Percentiles rank a stretch among this genome's conserved stretches.
These are phyloP conservation scores for Debaryomyces maramus DNA, from an alignment of 805 yeast genomes.

Conservation along the genomic window DNA sequence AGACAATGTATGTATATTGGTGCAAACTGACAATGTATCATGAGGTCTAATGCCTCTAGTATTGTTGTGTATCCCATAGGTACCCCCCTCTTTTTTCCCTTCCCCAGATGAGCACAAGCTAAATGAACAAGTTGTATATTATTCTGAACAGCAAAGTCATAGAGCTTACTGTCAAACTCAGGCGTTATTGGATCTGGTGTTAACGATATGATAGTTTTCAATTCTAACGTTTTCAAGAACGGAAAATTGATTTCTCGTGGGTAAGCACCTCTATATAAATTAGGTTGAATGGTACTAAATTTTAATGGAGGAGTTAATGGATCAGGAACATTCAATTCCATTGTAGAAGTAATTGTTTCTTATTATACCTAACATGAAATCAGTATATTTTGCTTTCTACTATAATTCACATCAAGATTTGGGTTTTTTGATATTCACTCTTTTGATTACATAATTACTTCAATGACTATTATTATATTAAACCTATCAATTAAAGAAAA, in stretches of 20 bases:
- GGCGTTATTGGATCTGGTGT: constrained; percentile 71
- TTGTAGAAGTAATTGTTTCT: background rate
- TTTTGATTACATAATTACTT: background rate
- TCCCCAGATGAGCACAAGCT: constrained; percentile 65
- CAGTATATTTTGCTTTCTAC: background rate
- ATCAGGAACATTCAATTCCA: constrained; percentile 15
- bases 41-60: constrained; percentile 55
- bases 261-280: constrained; percentile 79
- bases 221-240: constrained; percentile 61
- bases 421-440: background rate
- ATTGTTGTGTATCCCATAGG: constrained; percentile 72
- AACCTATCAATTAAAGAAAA: too few relatives aligned
- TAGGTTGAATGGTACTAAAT: constrained; percentile 68
- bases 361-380: background rate
- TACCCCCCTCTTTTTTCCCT: constrained; percentile 79
- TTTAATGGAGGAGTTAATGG: constrained; percentile 72
- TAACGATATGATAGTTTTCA: constrained; percentile 73
- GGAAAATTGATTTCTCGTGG: constrained; percentile 75
- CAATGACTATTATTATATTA: background rate
- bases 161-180: constrained; percentile 51
- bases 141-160: constrained; percentile 51
- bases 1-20: constrained; percentile 85
- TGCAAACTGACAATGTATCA: constrained; percentile 57
- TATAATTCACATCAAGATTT: background rate
- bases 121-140: constrained; percentile 68